These are phyloP conservation scores for Entomortierella lignicola DNA, from an alignment of 192 early-diverging fungal genomes.

Conservation along the genomic window DNA sequence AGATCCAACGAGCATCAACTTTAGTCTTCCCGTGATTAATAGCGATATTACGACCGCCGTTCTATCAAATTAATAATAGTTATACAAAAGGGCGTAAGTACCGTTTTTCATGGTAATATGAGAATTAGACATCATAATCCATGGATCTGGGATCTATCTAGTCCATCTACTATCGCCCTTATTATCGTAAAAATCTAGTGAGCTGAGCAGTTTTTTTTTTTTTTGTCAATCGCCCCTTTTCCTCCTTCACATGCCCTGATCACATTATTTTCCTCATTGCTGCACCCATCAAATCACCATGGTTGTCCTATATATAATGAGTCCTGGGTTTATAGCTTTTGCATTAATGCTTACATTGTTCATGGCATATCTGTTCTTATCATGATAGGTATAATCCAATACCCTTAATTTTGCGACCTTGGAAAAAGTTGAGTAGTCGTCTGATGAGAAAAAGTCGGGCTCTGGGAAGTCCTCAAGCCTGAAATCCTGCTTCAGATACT, in stretches of 20 bases:
- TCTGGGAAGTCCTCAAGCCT: slow-evolving; percentile 71
- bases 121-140: not conserved
- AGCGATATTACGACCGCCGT: slow-evolving; percentile 70
- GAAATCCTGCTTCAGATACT: slow-evolving; percentile 68
- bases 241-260: too few species aligned
- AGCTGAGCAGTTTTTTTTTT: too few species aligned
- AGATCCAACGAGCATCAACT: slow-evolving; percentile 66
- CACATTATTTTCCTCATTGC: too few species aligned
- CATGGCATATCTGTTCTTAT: slow-evolving; percentile 75
- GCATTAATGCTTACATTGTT: slow-evolving; percentile 73
- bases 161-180: too few species aligned
- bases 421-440: slow-evolving; percentile 66
- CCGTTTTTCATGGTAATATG: not conserved
- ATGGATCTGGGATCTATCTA: too few species aligned
- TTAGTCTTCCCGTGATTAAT: slow-evolving; percentile 62
- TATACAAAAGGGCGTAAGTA: not conserved
- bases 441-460: slow-evolving; percentile 70
- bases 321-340: too few species aligned
- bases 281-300: too few species aligned
- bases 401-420: slow-evolving; percentile 69
- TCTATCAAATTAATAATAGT: slow-evolving; percentile 41
- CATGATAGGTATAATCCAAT: slow-evolving; percentile 71
- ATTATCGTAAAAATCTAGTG: too few species aligned
- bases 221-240: too few species aligned
- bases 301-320: too few species aligned